Evolutionary conservation across 2,329 filamentous ascomycete species (phyloP).

Genomic region (Apiospora hydei): DNA sequence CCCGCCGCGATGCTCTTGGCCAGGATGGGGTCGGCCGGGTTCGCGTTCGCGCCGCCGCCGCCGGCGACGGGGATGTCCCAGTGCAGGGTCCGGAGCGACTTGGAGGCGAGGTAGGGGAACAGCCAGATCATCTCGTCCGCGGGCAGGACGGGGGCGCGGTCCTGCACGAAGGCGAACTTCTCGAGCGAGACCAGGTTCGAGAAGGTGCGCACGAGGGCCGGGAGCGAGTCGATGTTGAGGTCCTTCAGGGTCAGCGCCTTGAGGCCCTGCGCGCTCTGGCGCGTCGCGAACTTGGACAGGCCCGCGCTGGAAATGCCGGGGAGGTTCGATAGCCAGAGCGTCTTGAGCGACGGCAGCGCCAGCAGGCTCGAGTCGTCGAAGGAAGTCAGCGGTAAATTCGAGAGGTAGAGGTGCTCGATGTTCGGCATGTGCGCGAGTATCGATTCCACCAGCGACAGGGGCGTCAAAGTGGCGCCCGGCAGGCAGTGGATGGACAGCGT

Average conservation of each 20-base stretch:
- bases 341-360: conserved; percentile 60
- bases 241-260: conserved; percentile 62
- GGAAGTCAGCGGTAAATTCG: conserved; percentile 60
- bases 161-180: conserved; percentile 62
- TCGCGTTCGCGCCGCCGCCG: conserved; percentile 42
- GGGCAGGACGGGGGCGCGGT: conserved; percentile 61
- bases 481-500: conserved; percentile 66
- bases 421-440: conserved; percentile 59
- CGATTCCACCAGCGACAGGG: conserved; percentile 58
- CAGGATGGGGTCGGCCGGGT: conserved; percentile 66
- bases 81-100: conserved; percentile 61
- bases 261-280: conserved; percentile 53
- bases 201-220: conserved; percentile 65
- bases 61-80: conserved; percentile 68
- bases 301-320: conserved; percentile 63
- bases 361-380: conserved; percentile 65
- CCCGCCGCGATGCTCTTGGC: conserved; percentile 66
- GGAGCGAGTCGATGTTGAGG: conserved; percentile 62
- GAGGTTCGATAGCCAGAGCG: conserved; percentile 62
- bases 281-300: conserved; percentile 63
- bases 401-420: conserved; percentile 66
- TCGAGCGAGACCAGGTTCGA: conserved; percentile 59
- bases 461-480: conserved; percentile 60
- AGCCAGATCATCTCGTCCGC: conserved; percentile 65
- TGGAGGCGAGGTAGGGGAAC: conserved; percentile 68